A percentile compares a stretch with the other conserved stretches of the same genome.
Conservation (phyloP, 441 rosid genomes). For the Jatropha podagrica region DNA sequence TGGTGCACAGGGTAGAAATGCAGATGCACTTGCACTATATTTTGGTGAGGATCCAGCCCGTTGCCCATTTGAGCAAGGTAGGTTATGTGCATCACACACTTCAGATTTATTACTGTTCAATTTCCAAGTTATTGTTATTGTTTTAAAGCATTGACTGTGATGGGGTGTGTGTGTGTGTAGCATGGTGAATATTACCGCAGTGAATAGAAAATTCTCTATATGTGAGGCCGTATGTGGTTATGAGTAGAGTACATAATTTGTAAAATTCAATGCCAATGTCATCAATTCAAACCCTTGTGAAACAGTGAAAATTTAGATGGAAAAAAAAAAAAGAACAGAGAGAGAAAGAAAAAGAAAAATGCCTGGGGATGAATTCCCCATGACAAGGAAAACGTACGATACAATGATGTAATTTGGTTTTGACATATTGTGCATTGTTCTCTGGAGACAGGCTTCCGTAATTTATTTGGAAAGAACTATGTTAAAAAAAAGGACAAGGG, state of each 20-base stretch:
- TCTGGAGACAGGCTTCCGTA: not conserved
- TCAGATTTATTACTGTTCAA: not conserved
- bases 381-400: not conserved
- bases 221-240: not conserved
- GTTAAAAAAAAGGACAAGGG: not conserved
- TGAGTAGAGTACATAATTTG: not conserved
- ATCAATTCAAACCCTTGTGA: not conserved
- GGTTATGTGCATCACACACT: not conserved
- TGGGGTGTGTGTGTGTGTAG: not conserved
- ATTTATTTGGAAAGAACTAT: not conserved
- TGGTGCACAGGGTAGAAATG: slow-evolving; percentile 86
- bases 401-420: not conserved
- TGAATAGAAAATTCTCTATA: not conserved
- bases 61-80: slow-evolving; percentile 99
- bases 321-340: not conserved
- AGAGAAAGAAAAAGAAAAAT: no score
- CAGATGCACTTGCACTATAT: slow-evolving; percentile 92
- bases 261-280: not conserved
- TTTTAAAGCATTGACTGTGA: not conserved
- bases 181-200: not conserved
- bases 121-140: not conserved
- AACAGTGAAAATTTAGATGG: not conserved
- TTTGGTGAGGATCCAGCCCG: slow-evolving; percentile 97
- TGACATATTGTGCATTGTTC: not conserved
- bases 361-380: not conserved